Percentiles rank a stretch among this genome's conserved stretches.
Evolutionary conservation across 441 rosid species (phyloP).

Genomic region (Gossypium davidsonii): DNA sequence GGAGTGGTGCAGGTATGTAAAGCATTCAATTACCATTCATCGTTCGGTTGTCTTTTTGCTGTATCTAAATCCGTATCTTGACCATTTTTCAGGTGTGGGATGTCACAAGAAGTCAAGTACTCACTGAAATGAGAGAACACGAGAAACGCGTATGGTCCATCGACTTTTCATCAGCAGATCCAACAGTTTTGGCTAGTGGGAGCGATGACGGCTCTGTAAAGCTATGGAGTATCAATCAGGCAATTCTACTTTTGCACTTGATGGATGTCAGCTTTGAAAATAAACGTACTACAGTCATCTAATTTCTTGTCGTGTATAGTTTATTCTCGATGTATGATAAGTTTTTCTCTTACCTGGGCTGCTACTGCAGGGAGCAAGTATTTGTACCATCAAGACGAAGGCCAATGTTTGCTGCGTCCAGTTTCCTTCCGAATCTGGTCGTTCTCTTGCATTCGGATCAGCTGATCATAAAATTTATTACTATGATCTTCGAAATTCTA

Average conservation of each 20-base stretch:
- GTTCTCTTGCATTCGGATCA: slow-evolving; percentile 86
- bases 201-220: slow-evolving; percentile 89
- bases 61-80: slow-evolving; percentile 12
- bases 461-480: slow-evolving; percentile 92
- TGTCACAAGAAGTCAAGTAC: slow-evolving; percentile 62
- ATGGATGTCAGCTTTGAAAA: slow-evolving; percentile 84
- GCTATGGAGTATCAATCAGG: slow-evolving; percentile 99
- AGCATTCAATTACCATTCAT: neutral
- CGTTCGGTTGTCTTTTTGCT: neutral
- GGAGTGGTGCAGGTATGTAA: slow-evolving; percentile 85
- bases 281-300: slow-evolving; percentile 50
- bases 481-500: slow-evolving; percentile 84
- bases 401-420: slow-evolving; percentile 94
- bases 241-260: slow-evolving; percentile 75
- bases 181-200: slow-evolving; percentile 85
- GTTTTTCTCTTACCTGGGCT: slow-evolving; percentile 40
- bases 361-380: slow-evolving; percentile 71
- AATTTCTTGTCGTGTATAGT: slow-evolving; percentile 29
- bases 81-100: slow-evolving; percentile 68
- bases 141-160: slow-evolving; percentile 91
- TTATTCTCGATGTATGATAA: slow-evolving; percentile 37
- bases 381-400: slow-evolving; percentile 80
- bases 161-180: slow-evolving; percentile 80
- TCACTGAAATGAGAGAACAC: slow-evolving; percentile 78
- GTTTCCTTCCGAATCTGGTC: slow-evolving; percentile 74